Evolutionary conservation across 805 yeast species (phyloP).

Genomic region (Wickerhamiella siamensis): DNA sequence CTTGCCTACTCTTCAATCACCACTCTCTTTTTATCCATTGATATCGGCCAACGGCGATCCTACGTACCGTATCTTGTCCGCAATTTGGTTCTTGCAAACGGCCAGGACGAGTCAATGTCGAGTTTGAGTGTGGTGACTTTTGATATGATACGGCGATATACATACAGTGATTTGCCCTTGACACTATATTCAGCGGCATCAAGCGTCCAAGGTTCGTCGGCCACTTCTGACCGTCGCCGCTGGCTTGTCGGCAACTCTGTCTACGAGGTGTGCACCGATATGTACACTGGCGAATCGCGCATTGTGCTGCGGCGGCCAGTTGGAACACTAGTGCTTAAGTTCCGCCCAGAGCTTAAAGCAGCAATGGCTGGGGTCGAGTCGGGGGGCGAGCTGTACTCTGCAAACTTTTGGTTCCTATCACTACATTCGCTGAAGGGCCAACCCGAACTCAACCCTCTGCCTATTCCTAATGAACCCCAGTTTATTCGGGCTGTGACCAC

Average conservation of each 20-base stretch:
- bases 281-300: slow-evolving; percentile 35
- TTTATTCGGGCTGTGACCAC: slow-evolving; percentile 40
- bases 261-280: slow-evolving; percentile 41
- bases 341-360: neutral
- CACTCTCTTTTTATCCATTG: slow-evolving; percentile 57
- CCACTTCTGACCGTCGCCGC: slow-evolving; percentile 18
- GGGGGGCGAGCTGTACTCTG: neutral
- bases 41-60: slow-evolving; percentile 40
- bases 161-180: slow-evolving; percentile 49
- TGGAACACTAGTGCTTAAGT: slow-evolving; percentile 28
- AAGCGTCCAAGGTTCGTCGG: slow-evolving; percentile 17
- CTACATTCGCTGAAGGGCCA: neutral
- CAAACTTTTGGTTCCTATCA: slow-evolving; percentile 7
- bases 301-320: slow-evolving; percentile 51
- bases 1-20: slow-evolving; percentile 56
- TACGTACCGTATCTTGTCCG: slow-evolving; percentile 50
- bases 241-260: slow-evolving; percentile 54
- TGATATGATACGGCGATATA: slow-evolving; percentile 54
- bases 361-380: neutral
- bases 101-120: slow-evolving; percentile 23
- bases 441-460: slow-evolving; percentile 8
- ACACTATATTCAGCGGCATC: slow-evolving; percentile 26
- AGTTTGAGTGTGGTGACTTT: slow-evolving; percentile 47
- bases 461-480: slow-evolving; percentile 36
- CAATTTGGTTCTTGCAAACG: slow-evolving; percentile 35